These are phyloP conservation scores for Annulohypoxylon nitens DNA, from an alignment of 495 filamentous ascomycete genomes.

Conservation along the genomic window DNA sequence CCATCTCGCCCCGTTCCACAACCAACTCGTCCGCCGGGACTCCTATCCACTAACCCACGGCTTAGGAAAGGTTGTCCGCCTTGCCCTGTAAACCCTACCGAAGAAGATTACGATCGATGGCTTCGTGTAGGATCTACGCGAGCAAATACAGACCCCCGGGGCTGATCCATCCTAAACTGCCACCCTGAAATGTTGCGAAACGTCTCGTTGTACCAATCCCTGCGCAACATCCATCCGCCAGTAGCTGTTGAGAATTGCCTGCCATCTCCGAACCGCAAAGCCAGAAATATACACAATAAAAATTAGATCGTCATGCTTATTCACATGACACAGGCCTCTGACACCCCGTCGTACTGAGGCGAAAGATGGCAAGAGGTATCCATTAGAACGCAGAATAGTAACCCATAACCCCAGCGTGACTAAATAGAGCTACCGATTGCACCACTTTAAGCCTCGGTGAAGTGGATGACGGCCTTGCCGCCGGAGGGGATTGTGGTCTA, in stretches of 20 bases:
- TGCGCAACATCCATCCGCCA: constrained; percentile 5
- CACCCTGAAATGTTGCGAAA: constrained; percentile 30
- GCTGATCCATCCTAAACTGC: constrained; percentile 25
- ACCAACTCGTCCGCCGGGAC: constrained; percentile 28
- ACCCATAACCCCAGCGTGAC: constrained; percentile 43
- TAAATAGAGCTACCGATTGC: constrained; percentile 36
- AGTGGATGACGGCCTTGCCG: constrained; percentile 55
- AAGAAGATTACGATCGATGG: constrained; percentile 25
- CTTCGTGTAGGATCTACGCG: constrained; percentile 22
- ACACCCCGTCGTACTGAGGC: constrained; percentile 40
- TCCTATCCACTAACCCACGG: constrained; percentile 34
- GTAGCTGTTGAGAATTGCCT: constrained; percentile 12
- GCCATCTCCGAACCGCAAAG: constrained; percentile 36
- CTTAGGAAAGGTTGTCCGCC: constrained; percentile 12
- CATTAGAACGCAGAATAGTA: constrained; percentile 51
- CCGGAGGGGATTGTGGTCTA: constrained; percentile 57
- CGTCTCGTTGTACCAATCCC: constrained; percentile 31
- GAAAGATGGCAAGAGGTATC: constrained; percentile 50
- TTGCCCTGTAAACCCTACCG: constrained; percentile 4
- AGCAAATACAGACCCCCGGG: constrained; percentile 12
- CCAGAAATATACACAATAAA: constrained; percentile 54
- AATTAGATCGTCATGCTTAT: constrained; percentile 49
- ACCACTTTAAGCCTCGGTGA: constrained; percentile 47
- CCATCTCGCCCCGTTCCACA: constrained; percentile 3
- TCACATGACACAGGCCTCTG: constrained; percentile 36